Evolutionary conservation across 495 filamentous ascomycete species (phyloP), one percentile per base, ranked within the genome.

Genomic region (Aspergillus taichungensis): DNA sequence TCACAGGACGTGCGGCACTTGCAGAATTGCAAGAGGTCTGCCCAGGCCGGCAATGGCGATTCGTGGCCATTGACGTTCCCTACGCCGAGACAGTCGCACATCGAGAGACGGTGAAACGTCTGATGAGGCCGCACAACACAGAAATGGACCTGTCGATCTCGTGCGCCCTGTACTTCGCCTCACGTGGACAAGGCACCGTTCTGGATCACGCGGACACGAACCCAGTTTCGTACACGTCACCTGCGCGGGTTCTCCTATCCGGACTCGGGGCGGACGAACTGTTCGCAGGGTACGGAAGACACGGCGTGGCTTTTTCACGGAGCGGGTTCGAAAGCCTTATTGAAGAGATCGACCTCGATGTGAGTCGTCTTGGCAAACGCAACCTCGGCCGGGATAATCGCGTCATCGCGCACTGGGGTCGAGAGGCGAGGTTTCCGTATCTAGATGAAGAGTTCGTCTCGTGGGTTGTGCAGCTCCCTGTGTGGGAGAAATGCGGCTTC

Each of bases 71-170:
- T 40, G 82, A 99, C 53, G 71, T 99, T 27, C 82, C 92, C 0
- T 94, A 90, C 53, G 53, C 70, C 9, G 87, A 94, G 48, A 84
- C 83, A 0, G 49, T 82, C 36, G 68, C 73, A 3, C 87, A 95
- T 54, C 80, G 88, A 37, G 54, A 73, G 6, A 70, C 67, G 6
- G 74, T 97, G 3, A 75, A 87, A 32, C 74, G 76, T 2, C 74
- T 99, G 10, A 92, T 97, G 54, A 75, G 83, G 53, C 92, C 92
- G 0, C 92, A 97, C 62, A 88, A 94, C 54, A 97, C 92, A 0
- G 94, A 96, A 61, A 99, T 99, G 92, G 92, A 99, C 56, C 74
- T 96, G 3, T 97, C 94, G n/a, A 97, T 99, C 53, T 85, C 84
- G 2, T 80, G 77, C 42, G 92, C 92, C 0, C 74, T 97, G 37